A percentile compares a stretch with the other conserved stretches of the same genome.
Conservation (phyloP, 305 asterid species). For the Plantago coronopus region DNA sequence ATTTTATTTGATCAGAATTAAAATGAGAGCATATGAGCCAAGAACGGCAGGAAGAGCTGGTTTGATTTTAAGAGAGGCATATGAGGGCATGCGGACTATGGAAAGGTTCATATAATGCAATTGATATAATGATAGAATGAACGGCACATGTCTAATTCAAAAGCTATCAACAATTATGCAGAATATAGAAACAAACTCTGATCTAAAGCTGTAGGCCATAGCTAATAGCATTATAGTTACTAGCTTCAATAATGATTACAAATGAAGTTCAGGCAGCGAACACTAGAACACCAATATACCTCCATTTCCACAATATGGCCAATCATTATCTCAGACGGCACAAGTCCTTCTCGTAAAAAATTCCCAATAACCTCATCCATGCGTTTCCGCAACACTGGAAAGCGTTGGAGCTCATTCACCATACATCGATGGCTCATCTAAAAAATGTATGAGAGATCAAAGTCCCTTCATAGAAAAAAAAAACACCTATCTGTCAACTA, state of each 20-base stretch:
- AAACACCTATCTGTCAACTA: conserved; percentile 7
- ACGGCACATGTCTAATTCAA: background rate
- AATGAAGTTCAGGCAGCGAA: background rate
- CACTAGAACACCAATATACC: conserved; percentile 39
- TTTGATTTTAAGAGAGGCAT: no score
- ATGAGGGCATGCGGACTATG: no score
- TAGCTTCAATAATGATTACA: background rate
- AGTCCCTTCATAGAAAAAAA: conserved; percentile 27
- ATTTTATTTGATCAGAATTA: no score
- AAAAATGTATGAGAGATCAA: conserved; percentile 17
- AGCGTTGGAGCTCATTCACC: conserved; percentile 73
- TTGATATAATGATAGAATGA: background rate
- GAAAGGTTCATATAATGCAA: background rate
- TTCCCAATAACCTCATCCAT: conserved; percentile 70
- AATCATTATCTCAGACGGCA: conserved; percentile 96
- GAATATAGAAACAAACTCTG: background rate
- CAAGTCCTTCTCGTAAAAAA: conserved; percentile 84
- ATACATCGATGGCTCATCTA: conserved; percentile 83
- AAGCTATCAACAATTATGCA: background rate
- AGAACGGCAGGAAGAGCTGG: no score
- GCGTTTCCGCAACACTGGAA: conserved; percentile 62
- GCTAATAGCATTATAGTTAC: background rate
- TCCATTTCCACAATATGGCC: conserved; percentile 95
- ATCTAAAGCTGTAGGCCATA: background rate
- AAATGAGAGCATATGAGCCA: no score